Conservation (phyloP, 2,329 filamentous ascomycete species). For the Aureobasidium leucospermi region DNA sequence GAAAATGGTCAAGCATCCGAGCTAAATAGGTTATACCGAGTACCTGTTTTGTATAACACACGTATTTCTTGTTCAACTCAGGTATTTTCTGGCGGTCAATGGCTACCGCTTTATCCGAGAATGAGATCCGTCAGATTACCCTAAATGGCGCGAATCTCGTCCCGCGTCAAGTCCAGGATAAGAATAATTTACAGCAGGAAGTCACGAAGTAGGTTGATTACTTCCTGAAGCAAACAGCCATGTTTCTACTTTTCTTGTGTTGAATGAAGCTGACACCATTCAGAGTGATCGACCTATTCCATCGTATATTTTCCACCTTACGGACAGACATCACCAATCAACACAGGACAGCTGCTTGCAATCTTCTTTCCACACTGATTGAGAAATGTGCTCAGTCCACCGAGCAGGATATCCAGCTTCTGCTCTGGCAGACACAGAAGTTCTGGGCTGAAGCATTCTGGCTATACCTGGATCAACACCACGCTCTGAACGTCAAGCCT, state of each 20-base stretch:
- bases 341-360: conserved; percentile 41
- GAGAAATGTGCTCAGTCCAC: conserved; percentile 31
- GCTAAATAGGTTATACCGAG: background rate
- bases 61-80: background rate
- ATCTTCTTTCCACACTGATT: conserved; percentile 38
- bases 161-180: background rate
- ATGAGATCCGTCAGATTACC: conserved; percentile 9
- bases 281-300: background rate
- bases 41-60: background rate
- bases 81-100: background rate
- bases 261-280: background rate
- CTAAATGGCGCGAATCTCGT: conserved; percentile 12
- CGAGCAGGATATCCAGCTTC: conserved; percentile 22
- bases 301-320: background rate
- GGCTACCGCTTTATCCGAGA: conserved; percentile 4
- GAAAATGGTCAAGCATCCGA: conserved; percentile 7
- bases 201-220: background rate
- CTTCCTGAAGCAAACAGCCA: too few species aligned
- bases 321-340: conserved; percentile 21
- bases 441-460: conserved; percentile 34
- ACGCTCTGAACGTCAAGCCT: conserved; percentile 40
- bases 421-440: conserved; percentile 26
- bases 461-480: conserved; percentile 36
- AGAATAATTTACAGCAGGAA: background rate
- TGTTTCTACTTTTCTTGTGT: background rate